Evolutionary conservation across 495 filamentous ascomycete species (phyloP), one percentile per base, ranked within the genome.

Genomic region (Hyaloscypha finlandica): DNA sequence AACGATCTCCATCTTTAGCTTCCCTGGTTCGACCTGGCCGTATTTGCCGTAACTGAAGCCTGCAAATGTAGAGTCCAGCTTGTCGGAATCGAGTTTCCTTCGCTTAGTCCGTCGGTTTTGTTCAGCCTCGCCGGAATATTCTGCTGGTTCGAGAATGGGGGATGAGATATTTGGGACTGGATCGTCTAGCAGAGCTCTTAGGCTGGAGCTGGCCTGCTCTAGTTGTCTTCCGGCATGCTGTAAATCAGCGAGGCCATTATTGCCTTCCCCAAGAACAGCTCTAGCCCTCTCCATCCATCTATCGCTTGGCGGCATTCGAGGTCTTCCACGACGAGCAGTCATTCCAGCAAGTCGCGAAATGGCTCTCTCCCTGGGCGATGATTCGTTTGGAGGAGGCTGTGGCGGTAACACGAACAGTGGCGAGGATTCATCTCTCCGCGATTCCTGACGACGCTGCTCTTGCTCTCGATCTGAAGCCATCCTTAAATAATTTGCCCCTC

Each of bases 21-120:
- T 81, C 14, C 92, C 92, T 0, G 92, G 84, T 39, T 93, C 89
- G 6, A 94, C 89, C 73, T 96, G 93, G 20, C 93, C 93, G 73
- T 87, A 90, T 69, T 87, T 86, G 2, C 92, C 93, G 68, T 96
- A 96, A 63, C 83, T 86, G 61, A 94, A 89, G 5, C 83, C 84
- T 19, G 55, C 12, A 42, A 67, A 71, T 57, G 81, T 80, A 29
- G 85, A 81, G 16, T 80, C 81, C 39, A 84, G 76, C 63, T 80
- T 81, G 61, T 92, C 89, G 6, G 84, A 77, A 57, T 92, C 89
- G 37, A 94, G 73, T 77, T 92, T 94, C 64, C 92, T 84, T 42
- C 93, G 85, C 75, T 97, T 97, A 59, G 79, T 59, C 83, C 80
- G 64, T 80, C 83, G 32, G 61, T 62, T 76, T 29, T 74, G 64